These are phyloP conservation scores for Amyloporia xantha DNA, from an alignment of 768 basidiomycete genomes.

Conservation along the genomic window DNA sequence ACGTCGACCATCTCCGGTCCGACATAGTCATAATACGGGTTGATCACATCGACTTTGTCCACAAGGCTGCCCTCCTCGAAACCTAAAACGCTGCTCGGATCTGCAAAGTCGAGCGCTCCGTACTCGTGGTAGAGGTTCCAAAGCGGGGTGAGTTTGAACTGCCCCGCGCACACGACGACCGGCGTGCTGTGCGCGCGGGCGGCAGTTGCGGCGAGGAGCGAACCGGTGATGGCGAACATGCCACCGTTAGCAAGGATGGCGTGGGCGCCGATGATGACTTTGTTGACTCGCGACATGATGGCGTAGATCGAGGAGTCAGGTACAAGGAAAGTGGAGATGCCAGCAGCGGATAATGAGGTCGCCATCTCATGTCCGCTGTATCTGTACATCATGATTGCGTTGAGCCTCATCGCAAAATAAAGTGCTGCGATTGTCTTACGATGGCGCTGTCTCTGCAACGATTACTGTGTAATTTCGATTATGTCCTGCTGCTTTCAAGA, in stretches of 20 bases:
- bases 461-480: slow-evolving; percentile 93
- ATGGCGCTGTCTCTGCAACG: slow-evolving; percentile 91
- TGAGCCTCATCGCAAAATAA: slow-evolving; percentile 5
- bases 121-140: slow-evolving; percentile 89
- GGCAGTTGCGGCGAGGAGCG: slow-evolving; percentile 78
- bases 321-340: slow-evolving; percentile 93
- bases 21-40: slow-evolving; percentile 97
- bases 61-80: slow-evolving; percentile 76
- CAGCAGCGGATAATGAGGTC: slow-evolving; percentile 65
- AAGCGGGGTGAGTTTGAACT: slow-evolving; percentile 91
- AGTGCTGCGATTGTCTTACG: slow-evolving; percentile 47
- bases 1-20: slow-evolving; percentile 87
- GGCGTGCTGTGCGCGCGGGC: slow-evolving; percentile 88
- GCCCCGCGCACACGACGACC: slow-evolving; percentile 89
- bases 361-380: slow-evolving; percentile 87
- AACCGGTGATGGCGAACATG: slow-evolving; percentile 85
- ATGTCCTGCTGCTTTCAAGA: slow-evolving; percentile 86
- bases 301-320: slow-evolving; percentile 96
- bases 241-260: slow-evolving; percentile 96
- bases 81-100: slow-evolving; percentile 57
- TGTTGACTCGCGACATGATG: slow-evolving; percentile 94
- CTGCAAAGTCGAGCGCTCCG: slow-evolving; percentile 75
- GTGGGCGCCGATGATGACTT: slow-evolving; percentile 92
- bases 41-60: slow-evolving; percentile 87
- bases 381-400: slow-evolving; percentile 31